Base-by-base conservation (phyloP, 1,284 basidiomycete genomes). In the Trichosporon coremiiforme region DNA sequence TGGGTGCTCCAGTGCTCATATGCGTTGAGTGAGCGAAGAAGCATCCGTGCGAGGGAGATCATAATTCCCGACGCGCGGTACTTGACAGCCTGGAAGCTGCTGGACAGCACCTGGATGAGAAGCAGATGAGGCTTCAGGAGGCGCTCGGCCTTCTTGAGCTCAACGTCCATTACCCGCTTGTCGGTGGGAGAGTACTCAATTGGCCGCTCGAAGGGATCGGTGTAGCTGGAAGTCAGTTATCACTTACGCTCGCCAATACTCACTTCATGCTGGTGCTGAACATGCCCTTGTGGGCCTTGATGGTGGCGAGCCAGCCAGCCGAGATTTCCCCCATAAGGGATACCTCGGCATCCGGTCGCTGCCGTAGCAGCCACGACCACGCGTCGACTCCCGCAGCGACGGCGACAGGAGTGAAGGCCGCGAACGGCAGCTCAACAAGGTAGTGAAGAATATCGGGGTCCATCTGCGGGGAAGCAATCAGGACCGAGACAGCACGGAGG, bases 281-380 rank as follows among this genome's bases (percentile, higher is more conserved):
- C 62, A 97, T 85, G 0, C 95, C 95, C 75, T 89, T 90, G 70
- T 89, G 87, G 47, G 88, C 86, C 72, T 88, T 88, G 72, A 96
- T 91, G 1, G 92, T 93, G 71, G 88, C 87, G 53, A 90, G 87
- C 97, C 97, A 99, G 4, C 92, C 91, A 9, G 91, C 88, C 35
- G 93, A 86, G 68, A 99, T 89, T 78, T 98, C 95, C 10, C 89
- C 87, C 86, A 98, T 91, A 33, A 98, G 83, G 7, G 83, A 90
- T 81, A 91, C 86, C 79, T 91, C 89, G 29, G 89, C 86, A 68
- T 89, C 88, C 0, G 93, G 91, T 68, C 93, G 89, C 78, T 95
- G 92, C 17, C 93, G 90, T 64, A 98, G 92, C 0, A 98, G 86
- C 96, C 95, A 98, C 2, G 92, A 94, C 97, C 97, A 99, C 4